Conservation (phyloP, 1,139 yeast genomes). For the Chernovozyma sophiae-reginae region DNA sequence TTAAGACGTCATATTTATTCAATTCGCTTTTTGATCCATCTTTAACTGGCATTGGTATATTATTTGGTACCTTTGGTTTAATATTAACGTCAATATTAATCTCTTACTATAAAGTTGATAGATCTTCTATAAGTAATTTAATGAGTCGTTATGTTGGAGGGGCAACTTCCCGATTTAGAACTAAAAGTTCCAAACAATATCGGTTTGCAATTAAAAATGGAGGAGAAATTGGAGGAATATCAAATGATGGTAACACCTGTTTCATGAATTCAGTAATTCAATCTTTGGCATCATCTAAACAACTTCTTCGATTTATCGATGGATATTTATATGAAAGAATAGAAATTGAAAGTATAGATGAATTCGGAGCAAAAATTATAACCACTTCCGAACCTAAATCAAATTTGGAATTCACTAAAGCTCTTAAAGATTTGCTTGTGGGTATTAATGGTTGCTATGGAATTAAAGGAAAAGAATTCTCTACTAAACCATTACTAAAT, state of each 20-base stretch:
- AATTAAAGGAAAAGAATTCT: constrained; percentile 53
- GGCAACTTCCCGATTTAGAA: constrained; percentile 11
- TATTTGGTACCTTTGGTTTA: neutral
- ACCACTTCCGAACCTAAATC: neutral
- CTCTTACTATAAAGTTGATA: neutral
- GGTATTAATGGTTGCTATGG: constrained; percentile 59
- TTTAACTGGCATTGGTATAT: neutral
- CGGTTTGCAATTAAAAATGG: constrained; percentile 50
- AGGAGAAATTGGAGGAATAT: constrained; percentile 77
- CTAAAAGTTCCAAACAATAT: constrained; percentile 22
- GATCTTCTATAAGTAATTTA: neutral
- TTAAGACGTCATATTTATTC: neutral
- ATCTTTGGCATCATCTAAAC: constrained; percentile 71
- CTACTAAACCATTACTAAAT: constrained; percentile 59
- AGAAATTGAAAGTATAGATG: constrained; percentile 9
- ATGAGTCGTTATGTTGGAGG: constrained; percentile 5
- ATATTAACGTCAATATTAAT: neutral
- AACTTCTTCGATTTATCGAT: constrained; percentile 55
- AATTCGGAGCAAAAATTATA: constrained; percentile 9
- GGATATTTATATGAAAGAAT: constrained; percentile 30
- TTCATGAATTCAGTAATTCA: constrained; percentile 91
- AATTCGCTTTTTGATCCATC: neutral
- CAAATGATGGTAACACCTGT: constrained; percentile 90
- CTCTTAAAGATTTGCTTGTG: constrained; percentile 47
- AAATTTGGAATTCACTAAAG: constrained; percentile 10